Percentiles rank a stretch among this genome's conserved stretches.
Evolutionary conservation across 1,284 basidiomycete species (phyloP).

Genomic region (Microbotryum saponariae): DNA sequence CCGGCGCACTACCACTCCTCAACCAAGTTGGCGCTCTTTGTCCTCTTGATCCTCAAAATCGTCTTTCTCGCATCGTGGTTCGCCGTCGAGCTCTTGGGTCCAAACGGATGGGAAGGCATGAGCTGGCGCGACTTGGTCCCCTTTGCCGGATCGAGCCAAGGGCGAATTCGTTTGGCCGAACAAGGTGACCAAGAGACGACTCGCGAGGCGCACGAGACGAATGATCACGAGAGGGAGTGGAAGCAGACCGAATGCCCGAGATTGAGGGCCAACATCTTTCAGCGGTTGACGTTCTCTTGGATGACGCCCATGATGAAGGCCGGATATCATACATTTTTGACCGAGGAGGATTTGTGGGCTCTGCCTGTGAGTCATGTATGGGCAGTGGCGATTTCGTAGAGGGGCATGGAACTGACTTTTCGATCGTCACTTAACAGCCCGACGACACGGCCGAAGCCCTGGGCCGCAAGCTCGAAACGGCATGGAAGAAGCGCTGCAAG

Average conservation of each 20-base stretch:
- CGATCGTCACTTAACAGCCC: slow-evolving; percentile 45
- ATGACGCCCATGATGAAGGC: slow-evolving; percentile 55
- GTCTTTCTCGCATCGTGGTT: slow-evolving; percentile 55
- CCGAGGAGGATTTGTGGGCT: slow-evolving; percentile 43
- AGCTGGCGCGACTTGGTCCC: slow-evolving; percentile 27
- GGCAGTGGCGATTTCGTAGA: too few species aligned
- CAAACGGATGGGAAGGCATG: slow-evolving; percentile 47
- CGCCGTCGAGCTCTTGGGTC: slow-evolving; percentile 61
- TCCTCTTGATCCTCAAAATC: slow-evolving; percentile 49
- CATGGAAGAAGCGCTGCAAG: slow-evolving; percentile 42
- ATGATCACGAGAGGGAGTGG: slow-evolving; percentile 34
- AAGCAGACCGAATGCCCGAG: slow-evolving; percentile 61
- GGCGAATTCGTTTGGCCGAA: slow-evolving; percentile 4
- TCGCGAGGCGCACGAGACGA: neutral
- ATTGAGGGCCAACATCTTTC: slow-evolving; percentile 69
- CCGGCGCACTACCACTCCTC: slow-evolving; percentile 33
- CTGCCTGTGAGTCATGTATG: slow-evolving; percentile 49
- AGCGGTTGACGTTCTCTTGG: slow-evolving; percentile 62
- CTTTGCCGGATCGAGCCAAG: slow-evolving; percentile 22
- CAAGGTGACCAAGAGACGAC: slow-evolving; percentile 29
- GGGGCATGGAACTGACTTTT: neutral
- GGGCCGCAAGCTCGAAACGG: slow-evolving; percentile 52
- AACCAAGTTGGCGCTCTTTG: slow-evolving; percentile 43
- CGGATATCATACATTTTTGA: slow-evolving; percentile 39
- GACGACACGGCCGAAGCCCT: slow-evolving; percentile 67